Conservation (phyloP, 495 filamentous ascomycete genomes). For the Tuber umbilicatum region DNA sequence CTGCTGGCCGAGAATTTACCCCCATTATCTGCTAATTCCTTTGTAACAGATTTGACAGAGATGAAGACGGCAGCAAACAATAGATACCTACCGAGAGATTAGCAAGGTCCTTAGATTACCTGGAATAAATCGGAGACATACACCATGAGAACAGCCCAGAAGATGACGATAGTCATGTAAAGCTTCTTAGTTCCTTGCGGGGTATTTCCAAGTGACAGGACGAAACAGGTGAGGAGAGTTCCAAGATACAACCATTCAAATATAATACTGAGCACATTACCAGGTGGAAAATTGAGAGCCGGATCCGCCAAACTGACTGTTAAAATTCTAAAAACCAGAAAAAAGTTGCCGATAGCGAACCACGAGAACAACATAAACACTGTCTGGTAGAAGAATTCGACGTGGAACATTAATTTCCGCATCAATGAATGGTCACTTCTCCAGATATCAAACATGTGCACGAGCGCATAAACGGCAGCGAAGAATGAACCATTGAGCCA, state of each 20-base stretch:
- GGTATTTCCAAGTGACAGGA: conserved; percentile 88
- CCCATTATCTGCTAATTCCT: conserved; percentile 51
- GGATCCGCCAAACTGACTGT: conserved; percentile 70
- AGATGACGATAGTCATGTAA: conserved; percentile 94
- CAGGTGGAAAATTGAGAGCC: conserved; percentile 63
- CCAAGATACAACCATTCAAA: conserved; percentile 96
- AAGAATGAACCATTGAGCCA: conserved; percentile 99
- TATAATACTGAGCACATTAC: conserved; percentile 73
- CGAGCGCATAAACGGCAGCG: conserved; percentile 89
- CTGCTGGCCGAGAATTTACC: conserved; percentile 56
- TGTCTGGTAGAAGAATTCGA: conserved; percentile 92
- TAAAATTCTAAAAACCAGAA: conserved; percentile 96
- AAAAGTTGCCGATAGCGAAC: conserved; percentile 99
- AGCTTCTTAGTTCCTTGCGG: conserved; percentile 88
- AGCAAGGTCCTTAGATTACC: conserved; percentile 12
- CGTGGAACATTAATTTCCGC: conserved; percentile 77
- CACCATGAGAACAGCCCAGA: conserved; percentile 94
- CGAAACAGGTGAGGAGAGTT: conserved; percentile 87
- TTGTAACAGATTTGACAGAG: conserved; percentile 75
- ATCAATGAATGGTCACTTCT: conserved; percentile 81
- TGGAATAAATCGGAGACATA: conserved; percentile 44
- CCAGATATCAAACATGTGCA: conserved; percentile 91
- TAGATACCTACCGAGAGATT: conserved; percentile 58
- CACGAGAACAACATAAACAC: conserved; percentile 97
- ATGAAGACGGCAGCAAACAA: conserved; percentile 94